phyloP scores from a whole-genome alignment of 2,329 filamentous ascomycete species.

The Talaromyces sp. region DNA sequence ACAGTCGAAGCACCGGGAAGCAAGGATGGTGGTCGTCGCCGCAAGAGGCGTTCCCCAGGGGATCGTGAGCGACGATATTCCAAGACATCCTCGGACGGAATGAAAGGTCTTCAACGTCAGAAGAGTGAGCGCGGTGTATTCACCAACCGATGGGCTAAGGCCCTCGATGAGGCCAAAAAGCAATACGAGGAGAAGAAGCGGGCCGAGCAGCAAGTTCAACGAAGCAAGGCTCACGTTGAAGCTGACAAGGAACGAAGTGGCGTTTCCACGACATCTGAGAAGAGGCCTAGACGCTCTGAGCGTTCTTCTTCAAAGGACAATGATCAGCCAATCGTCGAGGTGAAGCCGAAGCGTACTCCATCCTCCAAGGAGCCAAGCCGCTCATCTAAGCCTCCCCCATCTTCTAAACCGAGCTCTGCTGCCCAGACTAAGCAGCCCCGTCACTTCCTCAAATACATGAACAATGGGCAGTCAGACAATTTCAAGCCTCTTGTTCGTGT shows the following conservation, averaged over 20 bases:
- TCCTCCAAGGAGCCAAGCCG: constrained; percentile 5
- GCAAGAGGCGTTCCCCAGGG: constrained; percentile 34
- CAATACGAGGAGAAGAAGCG: constrained; percentile 38
- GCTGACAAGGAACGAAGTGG: constrained; percentile 27
- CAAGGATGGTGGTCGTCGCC: constrained; percentile 24
- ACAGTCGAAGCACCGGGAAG: constrained; percentile 3
- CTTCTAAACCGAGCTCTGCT: constrained; percentile 30
- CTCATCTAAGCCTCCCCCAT: constrained; percentile 23
- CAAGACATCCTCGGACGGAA: constrained; percentile 40
- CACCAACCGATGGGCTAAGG: constrained; percentile 37
- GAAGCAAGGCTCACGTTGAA: constrained; percentile 23
- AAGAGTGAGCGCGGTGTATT: constrained; percentile 38
- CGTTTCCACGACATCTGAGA: constrained; percentile 12
- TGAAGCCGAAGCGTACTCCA: constrained; percentile 17
- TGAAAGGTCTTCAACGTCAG: constrained; percentile 31
- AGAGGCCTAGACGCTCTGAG: constrained; percentile 21
- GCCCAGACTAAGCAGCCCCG: constrained; percentile 23
- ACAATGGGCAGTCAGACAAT: constrained; percentile 44
- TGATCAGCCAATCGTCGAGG: constrained; percentile 15
- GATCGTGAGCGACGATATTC: constrained; percentile 40
- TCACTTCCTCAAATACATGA: constrained; percentile 41
- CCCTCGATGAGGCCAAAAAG: constrained; percentile 40
- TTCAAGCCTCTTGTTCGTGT: constrained; percentile 43
- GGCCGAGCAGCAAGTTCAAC: constrained; percentile 21
- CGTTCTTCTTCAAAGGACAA: constrained; percentile 16